A percentile compares a stretch with the other conserved stretches of the same genome.
These are phyloP conservation scores for Aechmea fasciata DNA, from an alignment of 176 grass and related monocot species.

Conservation along the genomic window DNA sequence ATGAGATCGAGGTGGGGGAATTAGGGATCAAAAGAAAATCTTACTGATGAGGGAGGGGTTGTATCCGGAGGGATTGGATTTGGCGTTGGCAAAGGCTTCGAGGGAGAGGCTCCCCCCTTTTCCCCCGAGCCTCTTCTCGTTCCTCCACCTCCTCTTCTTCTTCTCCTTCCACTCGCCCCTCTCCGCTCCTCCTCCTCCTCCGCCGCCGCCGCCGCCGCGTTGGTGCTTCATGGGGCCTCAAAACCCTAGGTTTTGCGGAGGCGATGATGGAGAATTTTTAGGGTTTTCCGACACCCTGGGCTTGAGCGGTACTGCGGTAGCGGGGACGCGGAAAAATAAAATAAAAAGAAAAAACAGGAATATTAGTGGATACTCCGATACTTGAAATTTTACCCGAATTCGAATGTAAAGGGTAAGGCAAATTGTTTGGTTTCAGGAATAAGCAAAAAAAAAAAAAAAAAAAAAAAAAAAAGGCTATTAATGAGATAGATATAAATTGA, in stretches of 20 bases:
- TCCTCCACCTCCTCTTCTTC: conserved; percentile 53
- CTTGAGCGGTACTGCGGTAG: too few species aligned
- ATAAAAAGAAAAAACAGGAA: too few species aligned
- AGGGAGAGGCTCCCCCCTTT: conserved; percentile 70
- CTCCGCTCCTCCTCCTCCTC: conserved; percentile 15
- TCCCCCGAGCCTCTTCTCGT: conserved; percentile 62
- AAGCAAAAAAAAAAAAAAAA: too few species aligned
- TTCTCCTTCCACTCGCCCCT: conserved; percentile 33
- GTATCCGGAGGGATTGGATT: conserved; percentile 57
- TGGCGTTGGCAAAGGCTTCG: conserved; percentile 67
- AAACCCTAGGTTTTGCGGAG: background rate
- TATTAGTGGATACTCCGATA: too few species aligned
- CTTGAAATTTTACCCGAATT: background rate
- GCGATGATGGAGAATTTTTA: too few species aligned
- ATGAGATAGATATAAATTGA: too few species aligned
- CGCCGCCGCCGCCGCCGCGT: background rate
- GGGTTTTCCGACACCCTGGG: too few species aligned
- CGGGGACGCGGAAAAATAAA: too few species aligned
- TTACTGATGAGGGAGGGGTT: conserved; percentile 75
- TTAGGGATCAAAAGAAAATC: background rate
- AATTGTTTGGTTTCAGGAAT: too few species aligned
- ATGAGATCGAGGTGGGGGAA: background rate
- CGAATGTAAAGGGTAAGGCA: too few species aligned
- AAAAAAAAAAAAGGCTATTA: too few species aligned
- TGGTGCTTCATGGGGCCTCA: background rate